A percentile compares a stretch with the other conserved stretches of the same genome.
These are phyloP conservation scores for Russula brevipes DNA, from an alignment of 768 basidiomycete species.

Conservation along the genomic window DNA sequence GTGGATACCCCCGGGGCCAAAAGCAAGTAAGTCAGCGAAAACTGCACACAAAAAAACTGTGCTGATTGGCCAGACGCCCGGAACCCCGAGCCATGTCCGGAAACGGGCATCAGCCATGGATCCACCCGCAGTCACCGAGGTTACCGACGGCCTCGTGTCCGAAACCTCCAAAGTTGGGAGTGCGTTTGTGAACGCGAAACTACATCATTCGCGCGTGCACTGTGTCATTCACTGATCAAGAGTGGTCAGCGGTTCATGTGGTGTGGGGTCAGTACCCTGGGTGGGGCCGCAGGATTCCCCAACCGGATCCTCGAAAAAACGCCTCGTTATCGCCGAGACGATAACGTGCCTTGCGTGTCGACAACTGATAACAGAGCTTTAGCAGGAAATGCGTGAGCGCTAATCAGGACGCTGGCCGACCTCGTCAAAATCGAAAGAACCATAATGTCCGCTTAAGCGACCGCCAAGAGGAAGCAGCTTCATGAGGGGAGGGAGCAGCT, in stretches of 20 bases:
- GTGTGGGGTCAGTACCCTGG: neutral
- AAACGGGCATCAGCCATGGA: neutral
- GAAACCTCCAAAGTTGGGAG: neutral
- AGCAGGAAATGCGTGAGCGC: neutral
- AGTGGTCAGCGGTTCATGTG: slow-evolving; percentile 9
- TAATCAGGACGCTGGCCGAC: neutral
- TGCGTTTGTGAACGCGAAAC: slow-evolving; percentile 7
- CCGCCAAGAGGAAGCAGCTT: slow-evolving; percentile 45
- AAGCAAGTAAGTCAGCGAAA: slow-evolving; percentile 12
- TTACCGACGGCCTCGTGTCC: neutral
- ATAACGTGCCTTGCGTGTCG: neutral
- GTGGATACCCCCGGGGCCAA: neutral
- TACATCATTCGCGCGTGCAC: slow-evolving; percentile 2
- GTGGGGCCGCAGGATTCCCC: neutral
- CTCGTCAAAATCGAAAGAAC: slow-evolving; percentile 30
- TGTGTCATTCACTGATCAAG: neutral
- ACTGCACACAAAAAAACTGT: neutral
- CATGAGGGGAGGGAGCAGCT: slow-evolving; percentile 26
- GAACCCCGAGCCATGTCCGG: neutral
- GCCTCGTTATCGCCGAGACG: slow-evolving; percentile 10
- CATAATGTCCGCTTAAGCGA: slow-evolving; percentile 45
- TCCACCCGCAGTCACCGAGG: neutral
- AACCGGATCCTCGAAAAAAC: neutral
- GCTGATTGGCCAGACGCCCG: neutral
- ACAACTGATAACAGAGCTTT: slow-evolving; percentile 1